Evolutionary conservation across 345 rosid species (phyloP).

Genomic region (Hypericum androsaemum): DNA sequence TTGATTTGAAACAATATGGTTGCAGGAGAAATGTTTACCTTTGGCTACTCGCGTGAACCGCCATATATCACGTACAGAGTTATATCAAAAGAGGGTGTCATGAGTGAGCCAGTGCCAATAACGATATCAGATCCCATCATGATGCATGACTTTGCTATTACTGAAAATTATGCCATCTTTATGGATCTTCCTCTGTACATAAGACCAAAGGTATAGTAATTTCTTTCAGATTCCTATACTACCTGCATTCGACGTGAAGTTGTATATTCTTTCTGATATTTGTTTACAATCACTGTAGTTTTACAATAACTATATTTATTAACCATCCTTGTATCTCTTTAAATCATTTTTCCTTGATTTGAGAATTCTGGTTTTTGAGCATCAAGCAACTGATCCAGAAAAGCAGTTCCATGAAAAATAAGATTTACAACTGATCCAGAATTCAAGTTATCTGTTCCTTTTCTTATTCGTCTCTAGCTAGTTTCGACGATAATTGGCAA

Average conservation of each 20-base stretch:
- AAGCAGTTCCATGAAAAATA: too few species aligned
- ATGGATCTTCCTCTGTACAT: slow-evolving; percentile 88
- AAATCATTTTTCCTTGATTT: too few species aligned
- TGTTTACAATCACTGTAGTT: too few species aligned
- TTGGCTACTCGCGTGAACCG: slow-evolving; percentile 62
- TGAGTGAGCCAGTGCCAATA: slow-evolving; percentile 87
- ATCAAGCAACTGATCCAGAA: too few species aligned
- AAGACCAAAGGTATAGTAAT: slow-evolving; percentile 65
- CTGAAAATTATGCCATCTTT: slow-evolving; percentile 83
- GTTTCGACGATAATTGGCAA: too few species aligned
- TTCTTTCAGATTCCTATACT: not conserved
- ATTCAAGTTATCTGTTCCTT: too few species aligned
- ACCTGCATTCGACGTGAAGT: not conserved
- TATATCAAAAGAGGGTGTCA: slow-evolving; percentile 78
- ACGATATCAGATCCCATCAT: slow-evolving; percentile 70
- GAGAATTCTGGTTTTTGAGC: too few species aligned
- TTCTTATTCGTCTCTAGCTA: too few species aligned
- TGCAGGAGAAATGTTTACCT: slow-evolving; percentile 97
- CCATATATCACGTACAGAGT: slow-evolving; percentile 93
- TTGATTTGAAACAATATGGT: slow-evolving; percentile 13
- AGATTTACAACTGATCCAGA: too few species aligned
- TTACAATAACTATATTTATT: too few species aligned
- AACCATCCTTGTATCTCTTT: too few species aligned
- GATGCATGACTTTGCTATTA: slow-evolving; percentile 99
- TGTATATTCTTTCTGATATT: too few species aligned